These are phyloP conservation scores for Mrakia gelida DNA, from an alignment of 768 basidiomycete genomes.

Conservation along the genomic window DNA sequence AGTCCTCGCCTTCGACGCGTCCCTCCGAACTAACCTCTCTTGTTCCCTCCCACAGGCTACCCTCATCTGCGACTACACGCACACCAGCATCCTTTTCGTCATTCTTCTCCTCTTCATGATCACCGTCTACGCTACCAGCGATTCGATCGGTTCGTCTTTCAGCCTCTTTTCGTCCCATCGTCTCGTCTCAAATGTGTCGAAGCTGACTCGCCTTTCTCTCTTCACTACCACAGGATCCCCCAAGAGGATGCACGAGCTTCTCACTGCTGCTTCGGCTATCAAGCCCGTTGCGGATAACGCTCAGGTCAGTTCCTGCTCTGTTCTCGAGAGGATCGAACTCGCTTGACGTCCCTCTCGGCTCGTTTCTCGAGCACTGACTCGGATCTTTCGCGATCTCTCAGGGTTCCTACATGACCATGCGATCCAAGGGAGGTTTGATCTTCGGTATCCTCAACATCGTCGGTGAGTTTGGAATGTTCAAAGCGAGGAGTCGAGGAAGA, in stretches of 20 bases:
- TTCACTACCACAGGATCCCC: conserved; percentile 48
- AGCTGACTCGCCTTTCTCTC: neutral
- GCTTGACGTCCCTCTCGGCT: too few relatives aligned
- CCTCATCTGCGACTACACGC: conserved; percentile 56
- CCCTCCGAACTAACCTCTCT: too few relatives aligned
- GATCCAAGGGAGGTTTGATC: conserved; percentile 69
- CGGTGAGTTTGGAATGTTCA: neutral
- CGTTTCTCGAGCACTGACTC: too few relatives aligned
- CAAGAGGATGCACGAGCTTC: conserved; percentile 69
- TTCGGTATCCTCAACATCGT: conserved; percentile 75
- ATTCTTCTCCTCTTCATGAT: conserved; percentile 74
- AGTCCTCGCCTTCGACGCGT: too few relatives aligned
- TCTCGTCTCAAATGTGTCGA: too few relatives aligned
- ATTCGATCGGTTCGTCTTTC: conserved; percentile 60
- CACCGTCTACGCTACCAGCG: conserved; percentile 73
- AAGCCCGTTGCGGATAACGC: conserved; percentile 76
- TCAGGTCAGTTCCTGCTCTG: conserved; percentile 36
- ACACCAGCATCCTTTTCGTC: conserved; percentile 77
- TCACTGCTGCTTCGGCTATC: conserved; percentile 54
- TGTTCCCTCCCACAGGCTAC: conserved; percentile 37
- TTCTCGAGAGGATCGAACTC: too few relatives aligned
- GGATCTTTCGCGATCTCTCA: too few relatives aligned
- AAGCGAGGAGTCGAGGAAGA: too few relatives aligned
- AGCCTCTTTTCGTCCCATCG: too few relatives aligned
- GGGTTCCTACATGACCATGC: conserved; percentile 84